phyloP scores from a whole-genome alignment of 495 filamentous ascomycete species.

The Neurospora sp. region DNA sequence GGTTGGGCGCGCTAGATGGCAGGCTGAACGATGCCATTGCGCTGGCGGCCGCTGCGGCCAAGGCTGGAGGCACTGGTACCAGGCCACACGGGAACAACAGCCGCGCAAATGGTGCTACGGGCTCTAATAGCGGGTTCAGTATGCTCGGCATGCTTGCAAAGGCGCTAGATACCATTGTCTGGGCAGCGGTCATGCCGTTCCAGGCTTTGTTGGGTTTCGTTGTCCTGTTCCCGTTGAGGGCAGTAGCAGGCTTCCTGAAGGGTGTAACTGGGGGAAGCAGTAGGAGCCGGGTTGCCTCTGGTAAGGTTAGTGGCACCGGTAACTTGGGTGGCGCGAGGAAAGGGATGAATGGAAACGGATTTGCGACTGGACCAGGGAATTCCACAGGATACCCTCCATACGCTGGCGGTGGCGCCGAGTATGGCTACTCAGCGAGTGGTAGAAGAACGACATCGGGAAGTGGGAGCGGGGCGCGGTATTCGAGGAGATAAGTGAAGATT shows the following conservation, averaged over 20 bases:
- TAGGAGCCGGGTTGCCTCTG: neutral
- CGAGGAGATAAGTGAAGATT: neutral
- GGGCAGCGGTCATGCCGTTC: slow-evolving; percentile 22
- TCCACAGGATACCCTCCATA: neutral
- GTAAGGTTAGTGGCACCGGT: neutral
- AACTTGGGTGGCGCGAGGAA: neutral
- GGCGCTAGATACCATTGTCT: neutral
- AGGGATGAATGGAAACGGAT: neutral
- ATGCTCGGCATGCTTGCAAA: neutral
- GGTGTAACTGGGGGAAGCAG: neutral
- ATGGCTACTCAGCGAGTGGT: neutral
- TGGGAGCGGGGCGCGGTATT: neutral
- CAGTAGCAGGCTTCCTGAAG: slow-evolving; percentile 8
- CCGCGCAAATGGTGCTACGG: neutral
- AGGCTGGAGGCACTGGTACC: slow-evolving; percentile 24
- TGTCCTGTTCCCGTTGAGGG: slow-evolving; percentile 15
- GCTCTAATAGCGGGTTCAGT: neutral
- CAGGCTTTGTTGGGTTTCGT: slow-evolving; percentile 14
- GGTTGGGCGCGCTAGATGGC: slow-evolving; percentile 57
- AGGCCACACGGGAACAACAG: neutral
- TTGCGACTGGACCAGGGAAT: neutral
- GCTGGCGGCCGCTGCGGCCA: slow-evolving; percentile 63
- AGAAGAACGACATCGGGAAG: neutral
- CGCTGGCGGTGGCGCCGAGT: neutral
- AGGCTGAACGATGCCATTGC: slow-evolving; percentile 68